Base-by-base conservation (phyloP, 192 early-diverging fungal species). In the Backusella australiensis region DNA sequence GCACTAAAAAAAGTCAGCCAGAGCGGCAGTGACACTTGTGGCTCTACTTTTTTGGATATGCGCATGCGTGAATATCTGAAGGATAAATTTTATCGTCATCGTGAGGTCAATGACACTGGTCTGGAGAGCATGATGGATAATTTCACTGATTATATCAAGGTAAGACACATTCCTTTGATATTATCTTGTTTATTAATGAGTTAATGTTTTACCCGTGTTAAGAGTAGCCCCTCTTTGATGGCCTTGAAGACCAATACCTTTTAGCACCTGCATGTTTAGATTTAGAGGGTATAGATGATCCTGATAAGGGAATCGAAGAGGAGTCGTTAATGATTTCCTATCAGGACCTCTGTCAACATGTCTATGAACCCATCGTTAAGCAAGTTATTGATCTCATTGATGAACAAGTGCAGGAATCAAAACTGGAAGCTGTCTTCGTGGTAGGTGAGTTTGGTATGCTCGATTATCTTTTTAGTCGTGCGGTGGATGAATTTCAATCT, bases 371-470 rank as follows among this genome's bases (percentile, higher is more conserved):
- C 26, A 83, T 87, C 34, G 80, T 85, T 17, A 78, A 82, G 42
- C 85, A 88, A 69, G 82, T 88, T 0, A 63, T 88, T 38, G 70
- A 69, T 3, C 67, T 86, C 34, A 86, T 88, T 68, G 83, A 88
- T 36, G 83, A 82, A 34, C 85, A 86, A 44, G 53, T 88, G 32
- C 59, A 74, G 12, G 76, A 79, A 73, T 79, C 77, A 36, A 75
- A 74, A 21, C 75, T 84, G 36, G 81, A 80, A 15, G 85, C 87
- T 26, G 80, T 88, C 38, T 86, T 88, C 67, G 79, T 88, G 76
- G 87, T 86, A 7, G 87, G 87, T 69, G 85, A 83, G 8, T 89
- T 89, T 53, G 84, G 86, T 32, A 82, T 84, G 26, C 86, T 84
- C 39, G 81, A 76, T 53, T 89, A 89, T 63, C 78, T 87, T 38